Percentiles rank a stretch among this genome's conserved stretches.
phyloP scores from a whole-genome alignment of 2,329 filamentous ascomycete genomes.

The Epichloe elymi region DNA sequence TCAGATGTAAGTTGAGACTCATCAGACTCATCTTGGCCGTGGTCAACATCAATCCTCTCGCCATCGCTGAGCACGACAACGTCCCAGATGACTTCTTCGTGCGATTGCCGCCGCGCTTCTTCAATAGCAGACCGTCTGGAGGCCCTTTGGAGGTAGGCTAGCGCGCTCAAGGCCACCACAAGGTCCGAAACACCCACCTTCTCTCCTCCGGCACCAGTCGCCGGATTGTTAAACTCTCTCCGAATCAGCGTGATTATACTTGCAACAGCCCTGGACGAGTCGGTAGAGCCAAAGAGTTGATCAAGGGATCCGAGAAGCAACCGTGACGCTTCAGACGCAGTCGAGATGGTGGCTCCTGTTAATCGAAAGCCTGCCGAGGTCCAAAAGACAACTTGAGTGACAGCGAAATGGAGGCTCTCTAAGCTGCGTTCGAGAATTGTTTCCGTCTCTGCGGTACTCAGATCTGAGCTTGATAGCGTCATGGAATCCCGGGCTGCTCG shows the following conservation, averaged over 20 bases:
- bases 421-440: slow-evolving; percentile 43
- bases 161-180: slow-evolving; percentile 44
- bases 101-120: slow-evolving; percentile 31
- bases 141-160: slow-evolving; percentile 48
- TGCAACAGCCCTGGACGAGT: slow-evolving; percentile 53
- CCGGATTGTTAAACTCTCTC: slow-evolving; percentile 50
- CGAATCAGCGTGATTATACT: slow-evolving; percentile 52
- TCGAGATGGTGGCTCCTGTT: slow-evolving; percentile 40
- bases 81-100: slow-evolving; percentile 52
- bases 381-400: slow-evolving; percentile 47
- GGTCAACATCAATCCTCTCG: slow-evolving; percentile 38
- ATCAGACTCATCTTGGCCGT: slow-evolving; percentile 18
- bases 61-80: slow-evolving; percentile 49
- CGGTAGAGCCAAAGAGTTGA: slow-evolving; percentile 54
- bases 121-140: slow-evolving; percentile 39
- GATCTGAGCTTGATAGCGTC: slow-evolving; percentile 29
- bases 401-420: slow-evolving; percentile 41
- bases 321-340: slow-evolving; percentile 43
- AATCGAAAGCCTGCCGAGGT: slow-evolving; percentile 47
- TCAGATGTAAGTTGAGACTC: neutral
- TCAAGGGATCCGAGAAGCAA: slow-evolving; percentile 46
- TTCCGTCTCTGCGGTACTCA: slow-evolving; percentile 40
- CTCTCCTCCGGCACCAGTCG: slow-evolving; percentile 45
- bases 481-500: slow-evolving; percentile 38
- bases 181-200: slow-evolving; percentile 47